phyloP scores from a whole-genome alignment of 2,329 filamentous ascomycete species.

The Chrysoporthe austroafricana region DNA sequence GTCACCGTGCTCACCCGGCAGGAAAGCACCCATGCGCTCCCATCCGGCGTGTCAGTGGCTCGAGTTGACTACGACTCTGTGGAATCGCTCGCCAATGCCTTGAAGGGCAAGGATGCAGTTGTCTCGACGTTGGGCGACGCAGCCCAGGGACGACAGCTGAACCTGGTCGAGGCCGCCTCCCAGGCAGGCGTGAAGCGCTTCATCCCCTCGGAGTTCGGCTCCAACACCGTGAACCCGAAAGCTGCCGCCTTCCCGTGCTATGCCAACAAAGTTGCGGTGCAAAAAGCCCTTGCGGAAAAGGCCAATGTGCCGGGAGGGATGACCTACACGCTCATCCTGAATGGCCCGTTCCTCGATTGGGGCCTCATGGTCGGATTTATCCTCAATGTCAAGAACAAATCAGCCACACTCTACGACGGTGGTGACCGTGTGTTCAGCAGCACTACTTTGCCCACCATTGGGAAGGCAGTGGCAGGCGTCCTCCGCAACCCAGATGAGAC shows the following conservation, averaged over 20 bases:
- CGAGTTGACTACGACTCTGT: constrained; percentile 50
- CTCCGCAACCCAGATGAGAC: constrained; percentile 36
- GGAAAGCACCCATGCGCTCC: constrained; percentile 42
- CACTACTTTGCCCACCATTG: constrained; percentile 36
- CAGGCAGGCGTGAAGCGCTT: constrained; percentile 17
- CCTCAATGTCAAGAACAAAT: constrained; percentile 34
- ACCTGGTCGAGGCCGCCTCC: constrained; percentile 14
- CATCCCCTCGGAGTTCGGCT: constrained; percentile 20
- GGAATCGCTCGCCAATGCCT: constrained; percentile 34
- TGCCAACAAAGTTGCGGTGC: constrained; percentile 7
- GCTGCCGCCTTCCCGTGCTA: constrained; percentile 32
- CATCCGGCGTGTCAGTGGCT: constrained; percentile 45
- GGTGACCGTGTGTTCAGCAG: constrained; percentile 34
- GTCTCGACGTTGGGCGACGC: constrained; percentile 12
- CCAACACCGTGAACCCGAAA: constrained; percentile 17
- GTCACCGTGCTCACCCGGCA: constrained; percentile 57
- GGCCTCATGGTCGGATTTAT: constrained; percentile 32
- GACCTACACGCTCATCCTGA: constrained; percentile 37
- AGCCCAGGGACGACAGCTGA: background rate
- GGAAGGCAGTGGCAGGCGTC: constrained; percentile 34
- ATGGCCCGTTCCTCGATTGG: constrained; percentile 39
- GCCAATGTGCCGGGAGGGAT: constrained; percentile 22
- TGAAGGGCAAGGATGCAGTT: constrained; percentile 15
- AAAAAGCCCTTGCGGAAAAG: background rate
- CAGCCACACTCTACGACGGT: constrained; percentile 32